A percentile compares a stretch with the other conserved stretches of the same genome.
phyloP scores from a whole-genome alignment of 768 basidiomycete genomes.

The Suillus placidus region DNA sequence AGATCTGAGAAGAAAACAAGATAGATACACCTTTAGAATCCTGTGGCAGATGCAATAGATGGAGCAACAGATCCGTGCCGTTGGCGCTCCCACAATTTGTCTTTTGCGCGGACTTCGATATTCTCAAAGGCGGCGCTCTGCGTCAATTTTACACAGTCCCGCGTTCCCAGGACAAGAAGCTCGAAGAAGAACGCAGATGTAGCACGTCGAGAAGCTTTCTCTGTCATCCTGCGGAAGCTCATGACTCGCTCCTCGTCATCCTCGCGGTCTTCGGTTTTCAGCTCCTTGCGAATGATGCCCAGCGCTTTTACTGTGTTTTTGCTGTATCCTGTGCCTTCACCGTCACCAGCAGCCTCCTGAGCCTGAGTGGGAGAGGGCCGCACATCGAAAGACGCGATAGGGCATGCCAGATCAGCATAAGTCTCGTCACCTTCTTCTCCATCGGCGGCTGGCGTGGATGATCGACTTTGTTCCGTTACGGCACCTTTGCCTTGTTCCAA shows the following conservation, averaged over 20 bases:
- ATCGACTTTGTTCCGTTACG: slow-evolving; percentile 58
- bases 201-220: slow-evolving; percentile 88
- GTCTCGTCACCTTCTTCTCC: slow-evolving; percentile 64
- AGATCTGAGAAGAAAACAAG: neutral
- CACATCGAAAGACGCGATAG: slow-evolving; percentile 80
- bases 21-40: slow-evolving; percentile 32
- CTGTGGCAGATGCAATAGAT: slow-evolving; percentile 50
- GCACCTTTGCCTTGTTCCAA: slow-evolving; percentile 49
- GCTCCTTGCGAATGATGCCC: slow-evolving; percentile 69
- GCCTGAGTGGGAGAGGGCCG: slow-evolving; percentile 57
- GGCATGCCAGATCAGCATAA: slow-evolving; percentile 72
- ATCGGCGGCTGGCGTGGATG: slow-evolving; percentile 70
- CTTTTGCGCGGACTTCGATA: slow-evolving; percentile 81
- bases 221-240: slow-evolving; percentile 78
- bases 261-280: slow-evolving; percentile 54
- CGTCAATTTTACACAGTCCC: slow-evolving; percentile 83
- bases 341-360: slow-evolving; percentile 45
- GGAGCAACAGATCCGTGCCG: slow-evolving; percentile 44
- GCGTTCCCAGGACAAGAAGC: slow-evolving; percentile 89
- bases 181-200: slow-evolving; percentile 99
- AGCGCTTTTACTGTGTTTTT: slow-evolving; percentile 89
- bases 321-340: slow-evolving; percentile 77
- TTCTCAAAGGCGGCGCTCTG: slow-evolving; percentile 81
- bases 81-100: slow-evolving; percentile 82
- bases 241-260: slow-evolving; percentile 59